A percentile compares a stretch with the other conserved stretches of the same genome.
Conservation (phyloP, 148 eudicot species). For the Bassia scoparia region DNA sequence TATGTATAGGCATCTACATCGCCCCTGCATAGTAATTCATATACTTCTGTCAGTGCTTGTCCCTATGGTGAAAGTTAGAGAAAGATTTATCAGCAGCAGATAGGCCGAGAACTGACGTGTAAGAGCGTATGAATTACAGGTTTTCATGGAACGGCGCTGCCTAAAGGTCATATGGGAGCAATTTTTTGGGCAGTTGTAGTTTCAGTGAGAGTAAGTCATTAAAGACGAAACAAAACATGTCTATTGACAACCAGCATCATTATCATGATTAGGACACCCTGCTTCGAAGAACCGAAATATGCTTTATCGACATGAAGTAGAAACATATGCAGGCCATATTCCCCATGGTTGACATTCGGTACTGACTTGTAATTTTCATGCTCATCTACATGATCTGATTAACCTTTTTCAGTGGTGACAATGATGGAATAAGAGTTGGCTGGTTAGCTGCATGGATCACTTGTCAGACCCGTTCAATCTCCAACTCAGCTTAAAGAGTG, state of each 20-base stretch:
- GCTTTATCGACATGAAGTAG: neutral
- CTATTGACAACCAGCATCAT: neutral
- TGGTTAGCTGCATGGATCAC: too few relatives aligned
- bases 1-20: conserved; percentile 3
- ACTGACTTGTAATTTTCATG: too few relatives aligned
- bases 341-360: neutral
- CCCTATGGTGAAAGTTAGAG: neutral
- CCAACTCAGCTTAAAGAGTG: too few relatives aligned
- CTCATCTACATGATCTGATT: neutral
- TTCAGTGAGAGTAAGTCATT: neutral
- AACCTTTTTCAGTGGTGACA: too few relatives aligned
- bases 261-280: neutral
- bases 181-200: neutral
- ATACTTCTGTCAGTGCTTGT: neutral
- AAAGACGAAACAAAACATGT: neutral
- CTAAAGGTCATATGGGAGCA: neutral
- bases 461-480: too few relatives aligned
- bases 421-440: too few relatives aligned
- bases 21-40: conserved; percentile 32
- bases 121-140: neutral
- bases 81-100: neutral
- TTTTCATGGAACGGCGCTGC: conserved; percentile 8
- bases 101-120: neutral
- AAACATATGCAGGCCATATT: neutral
- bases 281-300: neutral